Conservation (phyloP, 148 eudicot genomes). For the Cornus suecica region DNA sequence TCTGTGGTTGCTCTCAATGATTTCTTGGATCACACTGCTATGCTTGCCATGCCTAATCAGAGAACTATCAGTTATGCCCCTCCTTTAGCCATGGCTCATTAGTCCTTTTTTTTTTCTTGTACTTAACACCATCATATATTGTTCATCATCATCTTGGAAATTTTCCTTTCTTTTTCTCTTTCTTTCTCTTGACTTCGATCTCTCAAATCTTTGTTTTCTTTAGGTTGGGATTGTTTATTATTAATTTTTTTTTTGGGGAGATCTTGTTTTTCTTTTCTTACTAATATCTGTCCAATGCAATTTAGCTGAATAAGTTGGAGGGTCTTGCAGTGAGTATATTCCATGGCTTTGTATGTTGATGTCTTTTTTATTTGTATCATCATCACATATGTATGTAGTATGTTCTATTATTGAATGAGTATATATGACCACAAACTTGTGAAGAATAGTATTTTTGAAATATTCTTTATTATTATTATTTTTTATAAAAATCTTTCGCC, state of each 20-base stretch:
- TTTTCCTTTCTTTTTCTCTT: neutral
- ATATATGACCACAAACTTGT: too few species aligned
- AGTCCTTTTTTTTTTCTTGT: constrained; percentile 14
- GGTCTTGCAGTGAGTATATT: neutral
- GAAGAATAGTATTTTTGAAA: too few species aligned
- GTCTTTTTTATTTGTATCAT: neutral
- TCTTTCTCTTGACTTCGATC: too few species aligned
- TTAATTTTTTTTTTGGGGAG: too few species aligned
- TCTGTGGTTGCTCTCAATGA: constrained; percentile 67
- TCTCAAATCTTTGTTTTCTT: too few species aligned
- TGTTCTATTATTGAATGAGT: too few species aligned
- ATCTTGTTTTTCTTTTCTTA: neutral
- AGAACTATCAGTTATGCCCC: constrained; percentile 43
- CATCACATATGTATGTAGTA: too few species aligned
- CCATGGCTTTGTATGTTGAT: neutral
- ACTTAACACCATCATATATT: neutral
- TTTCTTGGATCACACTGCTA: constrained; percentile 92
- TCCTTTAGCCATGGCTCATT: constrained; percentile 46
- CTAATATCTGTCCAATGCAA: neutral
- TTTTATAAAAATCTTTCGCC: too few species aligned
- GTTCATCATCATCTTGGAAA: neutral
- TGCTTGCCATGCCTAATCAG: constrained; percentile 91
- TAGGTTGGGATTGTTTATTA: too few species aligned
- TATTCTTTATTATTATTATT: too few species aligned
- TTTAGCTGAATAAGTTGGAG: neutral